phyloP scores from a whole-genome alignment of 768 basidiomycete species.

The Tulasnella sp. region DNA sequence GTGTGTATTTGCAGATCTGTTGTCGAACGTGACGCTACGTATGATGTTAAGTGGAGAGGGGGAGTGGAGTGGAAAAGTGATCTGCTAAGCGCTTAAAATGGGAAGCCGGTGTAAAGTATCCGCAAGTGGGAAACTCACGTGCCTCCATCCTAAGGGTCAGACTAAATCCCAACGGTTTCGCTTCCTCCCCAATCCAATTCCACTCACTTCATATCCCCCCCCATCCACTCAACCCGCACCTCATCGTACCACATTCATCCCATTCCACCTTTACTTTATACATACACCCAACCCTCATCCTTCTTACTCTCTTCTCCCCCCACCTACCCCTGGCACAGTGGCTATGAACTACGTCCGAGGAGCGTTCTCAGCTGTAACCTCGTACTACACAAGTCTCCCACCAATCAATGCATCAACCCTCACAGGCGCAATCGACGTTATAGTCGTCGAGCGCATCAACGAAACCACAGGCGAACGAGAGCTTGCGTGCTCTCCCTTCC shows the following conservation, averaged over 20 bases:
- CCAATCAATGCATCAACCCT: conserved; percentile 92
- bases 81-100: neutral
- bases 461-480: conserved; percentile 49
- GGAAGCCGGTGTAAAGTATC: too few species aligned
- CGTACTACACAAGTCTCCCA: conserved; percentile 79
- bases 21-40: neutral
- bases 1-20: neutral
- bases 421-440: conserved; percentile 98
- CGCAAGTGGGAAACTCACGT: too few species aligned
- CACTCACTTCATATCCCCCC: too few species aligned
- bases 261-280: too few species aligned
- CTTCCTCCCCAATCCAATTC: too few species aligned
- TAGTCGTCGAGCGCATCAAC: conserved; percentile 77
- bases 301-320: too few species aligned
- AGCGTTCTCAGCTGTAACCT: conserved; percentile 67
- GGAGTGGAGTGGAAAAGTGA: neutral
- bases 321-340: neutral
- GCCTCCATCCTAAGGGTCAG: too few species aligned
- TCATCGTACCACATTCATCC: too few species aligned
- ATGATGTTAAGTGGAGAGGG: neutral
- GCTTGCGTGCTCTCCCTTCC: conserved; percentile 90
- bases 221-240: too few species aligned
- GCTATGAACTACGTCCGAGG: conserved; percentile 83
- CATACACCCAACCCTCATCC: too few species aligned
- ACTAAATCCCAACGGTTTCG: too few species aligned